Evolutionary conservation across 2,329 filamentous ascomycete genomes (phyloP), one percentile per base, ranked within the genome.

Genomic region (Colletotrichum shisoi): DNA sequence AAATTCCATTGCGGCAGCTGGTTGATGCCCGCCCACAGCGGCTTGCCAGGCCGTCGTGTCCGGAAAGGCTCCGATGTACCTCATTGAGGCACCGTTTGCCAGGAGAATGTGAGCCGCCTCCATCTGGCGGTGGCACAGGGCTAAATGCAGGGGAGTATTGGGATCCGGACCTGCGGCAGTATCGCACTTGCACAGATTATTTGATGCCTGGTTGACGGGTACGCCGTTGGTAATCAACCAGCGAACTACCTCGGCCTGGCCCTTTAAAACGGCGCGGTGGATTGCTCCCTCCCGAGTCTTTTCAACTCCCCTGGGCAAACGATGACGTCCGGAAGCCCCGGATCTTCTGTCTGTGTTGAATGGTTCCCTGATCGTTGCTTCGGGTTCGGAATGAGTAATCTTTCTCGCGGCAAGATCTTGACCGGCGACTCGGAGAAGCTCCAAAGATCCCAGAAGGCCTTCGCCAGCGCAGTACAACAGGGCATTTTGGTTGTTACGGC

Each of bases 161-260:
- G 4, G 2, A 19, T 8, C 11, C 7, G 17, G 17, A 15, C 6
- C 24, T 31, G 9, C 2, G 3, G 1, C 11, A 12, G 4, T 8
- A 12, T 19, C 24, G 24, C 54, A 45, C n/a, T 40, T 7, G 54
- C 54, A 57, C 17, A 37, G 24, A 7, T 45, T 31, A 8, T 11
- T 3, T 9, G 15, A 44, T 3, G 2, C 1, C 15, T 7, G 3
- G 6, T 60, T 11, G 3, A 60, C 39, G 24, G 19, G 21, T 5
- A 60, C 46, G 24, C 46, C 57, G 11, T 52, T 15, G 48, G 24
- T 34, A 11, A 51, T 52, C 45, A 60, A 12, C 57, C 48, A 51
- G 1, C 15, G 24, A 17, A 51, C 24, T 8, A n/a, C 48, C 7
- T 51, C 24, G 8, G 24, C 5, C 27, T 51, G 27, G 48, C 48